Evolutionary conservation across 345 rosid species (phyloP), one percentile per base, ranked within the genome.

Genomic region (Brassica juncea): DNA sequence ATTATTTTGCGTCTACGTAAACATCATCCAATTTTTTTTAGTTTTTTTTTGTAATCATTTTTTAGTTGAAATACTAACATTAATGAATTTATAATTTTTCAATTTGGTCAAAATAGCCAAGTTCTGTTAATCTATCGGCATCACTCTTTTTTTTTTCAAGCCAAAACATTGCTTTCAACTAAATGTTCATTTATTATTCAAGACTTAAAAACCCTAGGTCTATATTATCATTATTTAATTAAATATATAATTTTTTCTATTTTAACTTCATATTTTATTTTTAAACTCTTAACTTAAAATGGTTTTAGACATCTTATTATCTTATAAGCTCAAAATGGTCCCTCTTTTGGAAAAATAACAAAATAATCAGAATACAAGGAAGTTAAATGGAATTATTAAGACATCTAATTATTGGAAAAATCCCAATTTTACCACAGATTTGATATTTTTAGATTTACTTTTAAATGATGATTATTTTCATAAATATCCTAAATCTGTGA

Each of bases 81-180:
- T 72, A 42, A 37, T 54, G 34, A 9, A 65, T 42, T 11, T 64
- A 52, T 49, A 35, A 9, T 55, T 61, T 65, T 27, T 27, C 42
- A 63, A 34, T 49, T 10, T 62, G 34, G 31, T 15, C 16, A 54
- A 59, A 74, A 62, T 27, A 64, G 68, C 75, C 70, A 69, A 74
- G 30, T 80, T 74, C 63, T 69, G 67, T 70, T 74, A 64, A 75
- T 70, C 79, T 70, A 64, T 63, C 63, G 39, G 71, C 62, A 63
- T 80, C 79, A 74, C 39, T 37, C 25, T 70, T 64, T 42, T 63
- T 16, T 21, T 23, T 23, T 69, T 19, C 35, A 63, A 74, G 71
- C 75, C 83, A 69, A 80, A 74, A 35, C 75, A 74, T 74, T 71
- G 16, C 62, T 80, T 80, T 74, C 83, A 54, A 80, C 54, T 74